Percentiles rank a stretch among this genome's conserved stretches.
Evolutionary conservation across 352 stramenopile species (phyloP).

Genomic region (Saprolegnia diclina): DNA sequence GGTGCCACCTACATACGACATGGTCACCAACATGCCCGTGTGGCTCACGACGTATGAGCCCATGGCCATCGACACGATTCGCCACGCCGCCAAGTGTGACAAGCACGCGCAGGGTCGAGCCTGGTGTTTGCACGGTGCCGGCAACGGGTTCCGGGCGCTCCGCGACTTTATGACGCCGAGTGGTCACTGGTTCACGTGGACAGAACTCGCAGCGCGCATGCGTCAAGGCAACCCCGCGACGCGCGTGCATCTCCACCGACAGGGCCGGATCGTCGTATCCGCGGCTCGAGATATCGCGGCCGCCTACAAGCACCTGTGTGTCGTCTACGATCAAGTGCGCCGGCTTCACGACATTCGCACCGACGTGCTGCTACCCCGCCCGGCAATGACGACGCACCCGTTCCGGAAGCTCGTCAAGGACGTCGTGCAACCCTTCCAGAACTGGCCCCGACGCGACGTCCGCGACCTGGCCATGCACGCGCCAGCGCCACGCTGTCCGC

Average conservation of each 20-base stretch:
- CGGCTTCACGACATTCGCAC: background rate
- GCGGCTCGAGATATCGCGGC: no score
- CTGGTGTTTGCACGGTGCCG: background rate
- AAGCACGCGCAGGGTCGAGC: background rate
- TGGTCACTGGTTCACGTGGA: background rate
- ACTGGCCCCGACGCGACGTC: background rate
- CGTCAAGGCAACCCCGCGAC: background rate
- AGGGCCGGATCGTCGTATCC: background rate
- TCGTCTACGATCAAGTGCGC: background rate
- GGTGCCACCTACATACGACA: background rate
- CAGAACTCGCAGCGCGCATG: background rate
- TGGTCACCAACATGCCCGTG: background rate
- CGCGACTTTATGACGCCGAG: background rate
- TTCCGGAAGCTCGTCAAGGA: background rate
- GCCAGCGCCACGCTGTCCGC: background rate
- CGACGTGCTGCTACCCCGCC: no score
- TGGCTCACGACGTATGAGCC: constrained; percentile 5
- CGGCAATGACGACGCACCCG: background rate
- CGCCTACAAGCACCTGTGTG: background rate
- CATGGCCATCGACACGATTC: background rate
- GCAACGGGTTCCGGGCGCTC: background rate
- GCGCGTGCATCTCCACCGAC: background rate
- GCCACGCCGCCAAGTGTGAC: no score
- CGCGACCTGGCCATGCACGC: background rate
- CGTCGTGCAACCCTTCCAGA: background rate